Evolutionary conservation across 257 asterid genomes (phyloP).

Genomic region (Prunella vulgaris): DNA sequence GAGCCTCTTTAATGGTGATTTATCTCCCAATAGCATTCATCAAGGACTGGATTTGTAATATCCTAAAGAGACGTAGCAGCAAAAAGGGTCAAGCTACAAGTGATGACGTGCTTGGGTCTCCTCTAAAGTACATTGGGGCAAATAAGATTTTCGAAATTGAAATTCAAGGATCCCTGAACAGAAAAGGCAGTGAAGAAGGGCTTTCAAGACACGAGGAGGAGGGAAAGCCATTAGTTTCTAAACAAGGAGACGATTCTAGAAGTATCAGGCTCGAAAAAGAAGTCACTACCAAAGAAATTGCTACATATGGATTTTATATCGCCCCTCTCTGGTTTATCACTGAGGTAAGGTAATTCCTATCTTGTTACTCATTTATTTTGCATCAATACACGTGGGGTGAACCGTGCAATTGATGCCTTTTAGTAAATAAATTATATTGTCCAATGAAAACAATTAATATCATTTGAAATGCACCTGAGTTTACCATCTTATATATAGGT

Average conservation of each 20-base stretch:
- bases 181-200: conserved; percentile 58
- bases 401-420: too few species aligned
- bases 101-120: conserved; percentile 43
- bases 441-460: too few species aligned
- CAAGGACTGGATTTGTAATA: conserved; percentile 61
- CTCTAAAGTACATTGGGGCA: conserved; percentile 58
- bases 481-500: too few species aligned
- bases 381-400: too few species aligned
- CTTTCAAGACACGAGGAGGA: conserved; percentile 61
- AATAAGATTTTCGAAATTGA: conserved; percentile 68
- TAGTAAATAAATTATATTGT: too few species aligned
- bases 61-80: conserved; percentile 46
- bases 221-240: conserved; percentile 60
- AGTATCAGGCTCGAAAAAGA: conserved; percentile 42
- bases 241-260: conserved; percentile 33
- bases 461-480: too few species aligned
- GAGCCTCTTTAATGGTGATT: conserved; percentile 92
- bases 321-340: conserved; percentile 99
- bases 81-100: conserved; percentile 30
- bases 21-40: conserved; percentile 86
- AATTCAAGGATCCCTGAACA: conserved; percentile 49
- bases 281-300: conserved; percentile 72
- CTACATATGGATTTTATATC: conserved; percentile 77
- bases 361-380: not conserved
- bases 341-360: conserved; percentile 57